These are phyloP conservation scores for Dichomitus squalens DNA, from an alignment of 1,284 basidiomycete genomes.

Conservation along the genomic window DNA sequence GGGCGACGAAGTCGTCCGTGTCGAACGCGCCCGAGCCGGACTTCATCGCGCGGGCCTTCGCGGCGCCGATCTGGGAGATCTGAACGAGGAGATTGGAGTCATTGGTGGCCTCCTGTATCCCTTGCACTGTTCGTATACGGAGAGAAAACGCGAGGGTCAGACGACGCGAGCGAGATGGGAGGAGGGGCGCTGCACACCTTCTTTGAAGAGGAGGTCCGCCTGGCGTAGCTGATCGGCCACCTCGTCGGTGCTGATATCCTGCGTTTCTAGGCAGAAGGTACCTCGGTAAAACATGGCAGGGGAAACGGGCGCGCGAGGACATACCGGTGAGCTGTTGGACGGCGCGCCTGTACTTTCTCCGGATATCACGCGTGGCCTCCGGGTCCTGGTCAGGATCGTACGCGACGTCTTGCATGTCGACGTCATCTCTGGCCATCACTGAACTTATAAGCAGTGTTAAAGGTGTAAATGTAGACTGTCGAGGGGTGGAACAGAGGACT, in stretches of 20 bases:
- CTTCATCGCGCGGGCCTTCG: slow-evolving; percentile 86
- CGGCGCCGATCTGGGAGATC: slow-evolving; percentile 70
- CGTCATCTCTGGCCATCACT: slow-evolving; percentile 9
- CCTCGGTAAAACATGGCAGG: too few relatives aligned
- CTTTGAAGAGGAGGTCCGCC: slow-evolving; percentile 62
- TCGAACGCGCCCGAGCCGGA: slow-evolving; percentile 83
- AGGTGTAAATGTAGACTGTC: not conserved
- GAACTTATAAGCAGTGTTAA: not conserved
- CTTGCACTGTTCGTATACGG: slow-evolving; percentile 56
- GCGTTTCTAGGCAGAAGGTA: slow-evolving; percentile 27
- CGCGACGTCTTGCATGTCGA: slow-evolving; percentile 22
- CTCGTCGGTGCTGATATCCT: slow-evolving; percentile 58
- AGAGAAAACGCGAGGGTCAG: not conserved
- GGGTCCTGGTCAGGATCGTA: slow-evolving; percentile 83
- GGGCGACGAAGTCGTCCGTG: slow-evolving; percentile 78
- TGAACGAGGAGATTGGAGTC: slow-evolving; percentile 75
- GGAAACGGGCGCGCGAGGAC: slow-evolving; percentile 1
- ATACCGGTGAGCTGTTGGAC: slow-evolving; percentile 64
- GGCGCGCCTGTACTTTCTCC: slow-evolving; percentile 71
- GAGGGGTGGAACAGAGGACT: not conserved
- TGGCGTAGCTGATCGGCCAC: slow-evolving; percentile 54
- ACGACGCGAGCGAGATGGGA: not conserved
- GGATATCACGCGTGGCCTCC: slow-evolving; percentile 69
- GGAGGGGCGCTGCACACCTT: slow-evolving; percentile 43
- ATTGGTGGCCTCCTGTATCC: slow-evolving; percentile 78